Evolutionary conservation across 2,329 filamentous ascomycete genomes (phyloP), one percentile per base, ranked within the genome.

Genomic region (Tolypocladium tropicale): DNA sequence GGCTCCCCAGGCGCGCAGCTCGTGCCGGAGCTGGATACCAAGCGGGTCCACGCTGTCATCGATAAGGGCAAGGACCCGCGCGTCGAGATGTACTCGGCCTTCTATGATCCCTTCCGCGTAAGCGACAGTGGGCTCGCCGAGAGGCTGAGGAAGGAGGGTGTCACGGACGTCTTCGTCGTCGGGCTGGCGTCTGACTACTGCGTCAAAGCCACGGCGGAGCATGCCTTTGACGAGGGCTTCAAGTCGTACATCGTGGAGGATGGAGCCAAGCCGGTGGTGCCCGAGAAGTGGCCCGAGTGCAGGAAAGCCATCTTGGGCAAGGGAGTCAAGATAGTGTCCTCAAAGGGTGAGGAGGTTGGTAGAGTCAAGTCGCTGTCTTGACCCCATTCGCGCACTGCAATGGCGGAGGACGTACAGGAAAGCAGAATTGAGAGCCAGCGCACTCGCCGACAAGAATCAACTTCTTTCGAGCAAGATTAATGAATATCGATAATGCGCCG

Each of bases 81-180:
- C 49, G 81, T 96, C 2, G 94, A 99, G 72, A 96, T 96, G 88
- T 97, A 96, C 73, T 93, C 88, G 59, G 91, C 87, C 0, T 97
- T 99, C 65, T 86, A 86, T 58, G 89, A 92, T 67, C 88, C 89
- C 0, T 93, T 96, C 64, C 73, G 73, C 34, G 75, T 87, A 16
- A 75, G 74, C 30, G 83, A 85, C 64, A 85, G 81, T 64, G 84
- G 85, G 16, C 74, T 97, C 30, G 79, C 78, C 1, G 73, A 66
- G 1, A 66, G 76, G 52, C 69, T 99, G 62, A 77, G 70, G 53
- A 76, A 75, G 3, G 74, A 74, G 18, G 75, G 72, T 0, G 75
- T 95, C 32, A 90, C 88, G 6, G 81, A 95, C 68, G 89, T 96
- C 6, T 96, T 86, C 68, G 82, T 94, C 25, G 90, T 90, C 1